phyloP scores from a whole-genome alignment of 495 filamentous ascomycete genomes.

The Hyaloscypha hepaticicola region DNA sequence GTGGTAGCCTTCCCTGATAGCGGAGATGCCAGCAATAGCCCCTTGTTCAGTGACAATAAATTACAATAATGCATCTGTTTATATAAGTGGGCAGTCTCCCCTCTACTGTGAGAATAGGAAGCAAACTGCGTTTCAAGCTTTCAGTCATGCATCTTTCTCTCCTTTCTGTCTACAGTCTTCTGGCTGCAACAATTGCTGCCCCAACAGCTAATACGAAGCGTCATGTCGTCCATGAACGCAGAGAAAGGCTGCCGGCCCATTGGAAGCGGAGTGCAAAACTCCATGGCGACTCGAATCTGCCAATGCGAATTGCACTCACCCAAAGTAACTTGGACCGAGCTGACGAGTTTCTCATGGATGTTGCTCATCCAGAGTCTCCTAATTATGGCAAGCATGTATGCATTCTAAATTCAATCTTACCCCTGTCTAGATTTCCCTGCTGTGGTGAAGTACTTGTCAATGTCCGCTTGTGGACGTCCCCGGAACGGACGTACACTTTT shows the following conservation, averaged over 20 bases:
- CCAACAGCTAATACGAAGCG: conserved; percentile 18
- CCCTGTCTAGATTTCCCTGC: not conserved
- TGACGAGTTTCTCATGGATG: conserved; percentile 52
- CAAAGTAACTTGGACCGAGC: conserved; percentile 50
- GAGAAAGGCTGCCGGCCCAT: conserved; percentile 9
- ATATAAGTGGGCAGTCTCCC: not conserved
- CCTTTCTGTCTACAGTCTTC: conserved; percentile 17
- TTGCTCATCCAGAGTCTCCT: conserved; percentile 31
- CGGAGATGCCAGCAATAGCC: not conserved
- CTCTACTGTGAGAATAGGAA: not conserved
- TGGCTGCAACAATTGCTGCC: conserved; percentile 18
- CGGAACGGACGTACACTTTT: not conserved
- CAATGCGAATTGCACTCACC: conserved; percentile 51
- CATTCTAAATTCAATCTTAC: not conserved
- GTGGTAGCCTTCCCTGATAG: not conserved
- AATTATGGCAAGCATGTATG: conserved; percentile 27
- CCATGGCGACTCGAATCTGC: conserved; percentile 31
- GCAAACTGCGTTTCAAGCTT: not conserved
- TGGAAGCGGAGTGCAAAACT: conserved; percentile 21
- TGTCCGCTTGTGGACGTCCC: not conserved
- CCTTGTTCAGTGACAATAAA: not conserved
- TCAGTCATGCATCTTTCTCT: conserved; percentile 20
- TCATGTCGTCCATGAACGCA: conserved; percentile 27
- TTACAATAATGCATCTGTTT: not conserved
- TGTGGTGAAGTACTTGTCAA: not conserved